phyloP scores from a whole-genome alignment of 805 yeast species.

The Candida boleticola region DNA sequence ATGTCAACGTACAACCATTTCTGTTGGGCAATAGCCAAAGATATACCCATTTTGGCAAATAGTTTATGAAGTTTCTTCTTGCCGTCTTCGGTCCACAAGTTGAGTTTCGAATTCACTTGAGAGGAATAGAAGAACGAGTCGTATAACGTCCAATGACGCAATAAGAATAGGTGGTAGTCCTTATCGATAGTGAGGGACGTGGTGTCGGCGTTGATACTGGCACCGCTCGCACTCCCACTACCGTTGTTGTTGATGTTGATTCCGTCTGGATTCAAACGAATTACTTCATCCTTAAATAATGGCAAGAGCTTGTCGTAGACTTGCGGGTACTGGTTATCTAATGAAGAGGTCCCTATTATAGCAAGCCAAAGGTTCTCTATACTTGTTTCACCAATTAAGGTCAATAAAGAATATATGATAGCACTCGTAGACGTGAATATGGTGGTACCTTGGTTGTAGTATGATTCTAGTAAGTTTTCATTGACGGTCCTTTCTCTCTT shows the following conservation, averaged over 20 bases:
- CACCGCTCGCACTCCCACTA: constrained; percentile 12
- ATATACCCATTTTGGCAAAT: constrained; percentile 96
- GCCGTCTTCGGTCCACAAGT: constrained; percentile 91
- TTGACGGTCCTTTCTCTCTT: constrained; percentile 39
- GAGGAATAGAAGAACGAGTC: constrained; percentile 90
- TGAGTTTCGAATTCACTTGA: constrained; percentile 82
- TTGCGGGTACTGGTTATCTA: constrained; percentile 69
- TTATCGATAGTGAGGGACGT: constrained; percentile 63
- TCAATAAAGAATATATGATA: constrained; percentile 74
- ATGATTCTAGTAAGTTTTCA: constrained; percentile 63
- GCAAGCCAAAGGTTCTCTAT: constrained; percentile 77
- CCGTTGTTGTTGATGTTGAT: constrained; percentile 6
- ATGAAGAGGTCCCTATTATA: constrained; percentile 82
- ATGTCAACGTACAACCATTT: constrained; percentile 90
- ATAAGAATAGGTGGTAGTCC: constrained; percentile 80
- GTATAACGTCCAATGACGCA: constrained; percentile 92
- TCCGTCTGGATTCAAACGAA: constrained; percentile 49
- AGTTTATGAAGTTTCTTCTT: constrained; percentile 79
- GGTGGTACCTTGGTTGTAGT: constrained; percentile 83
- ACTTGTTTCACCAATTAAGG: constrained; percentile 80
- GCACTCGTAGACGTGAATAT: constrained; percentile 72
- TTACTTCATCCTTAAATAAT: constrained; percentile 77
- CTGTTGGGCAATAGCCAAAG: constrained; percentile 84
- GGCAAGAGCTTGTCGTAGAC: constrained; percentile 74
- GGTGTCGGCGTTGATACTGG: constrained; percentile 30